These are phyloP conservation scores for Vaccinium corymbosum DNA, from an alignment of 148 eudicot genomes.

Conservation along the genomic window DNA sequence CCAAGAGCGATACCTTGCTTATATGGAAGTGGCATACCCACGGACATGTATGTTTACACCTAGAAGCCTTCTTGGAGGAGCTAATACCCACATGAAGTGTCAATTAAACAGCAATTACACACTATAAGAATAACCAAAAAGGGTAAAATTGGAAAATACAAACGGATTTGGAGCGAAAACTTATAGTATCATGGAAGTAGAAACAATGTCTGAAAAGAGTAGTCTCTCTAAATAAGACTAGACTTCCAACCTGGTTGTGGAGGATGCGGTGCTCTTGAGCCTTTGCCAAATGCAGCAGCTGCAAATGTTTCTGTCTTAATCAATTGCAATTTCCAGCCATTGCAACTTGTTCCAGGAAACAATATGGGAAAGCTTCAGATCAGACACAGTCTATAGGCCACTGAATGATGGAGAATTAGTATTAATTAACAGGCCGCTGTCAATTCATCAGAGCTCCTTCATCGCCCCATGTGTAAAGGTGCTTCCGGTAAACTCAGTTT, in stretches of 20 bases:
- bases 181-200: conserved; percentile 63
- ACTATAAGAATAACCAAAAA: background rate
- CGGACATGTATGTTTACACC: conserved; percentile 43
- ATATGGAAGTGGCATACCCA: conserved; percentile 92
- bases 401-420: conserved; percentile 74
- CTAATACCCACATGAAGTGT: conserved; percentile 28
- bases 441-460: conserved; percentile 84
- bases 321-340: too few species aligned
- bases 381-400: conserved; percentile 69
- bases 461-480: conserved; percentile 68
- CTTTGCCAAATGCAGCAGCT: too few species aligned
- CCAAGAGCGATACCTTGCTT: conserved; percentile 50
- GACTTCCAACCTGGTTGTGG: conserved; percentile 37
- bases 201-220: conserved; percentile 63
- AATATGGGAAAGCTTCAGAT: conserved; percentile 49
- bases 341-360: conserved; percentile 33
- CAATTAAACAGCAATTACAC: conserved; percentile 19
- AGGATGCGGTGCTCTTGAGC: too few species aligned
- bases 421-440: conserved; percentile 82
- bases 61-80: conserved; percentile 45
- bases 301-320: too few species aligned
- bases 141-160: background rate
- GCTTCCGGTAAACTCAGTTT: conserved; percentile 61
- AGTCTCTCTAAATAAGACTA: conserved; percentile 74
- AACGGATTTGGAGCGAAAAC: conserved; percentile 14